phyloP scores from a whole-genome alignment of 192 early-diverging fungal species.

The Chytriomyces sp. region DNA sequence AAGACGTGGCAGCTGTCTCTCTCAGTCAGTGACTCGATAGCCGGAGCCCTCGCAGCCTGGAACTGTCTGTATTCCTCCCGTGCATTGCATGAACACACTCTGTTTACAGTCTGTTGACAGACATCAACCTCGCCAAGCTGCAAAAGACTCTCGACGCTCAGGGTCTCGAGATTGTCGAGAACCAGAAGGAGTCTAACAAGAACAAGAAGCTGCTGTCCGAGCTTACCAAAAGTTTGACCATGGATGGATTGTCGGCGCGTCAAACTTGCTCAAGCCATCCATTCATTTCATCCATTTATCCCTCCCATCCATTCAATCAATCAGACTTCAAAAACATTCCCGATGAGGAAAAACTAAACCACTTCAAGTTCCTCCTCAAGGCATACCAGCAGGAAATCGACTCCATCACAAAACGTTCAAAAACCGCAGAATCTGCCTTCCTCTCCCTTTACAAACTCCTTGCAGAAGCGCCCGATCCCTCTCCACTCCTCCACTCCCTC shows the following conservation, averaged over 20 bases:
- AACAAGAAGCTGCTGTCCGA: constrained; percentile 84
- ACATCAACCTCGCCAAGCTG: constrained; percentile 67
- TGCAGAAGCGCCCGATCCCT: constrained; percentile 82
- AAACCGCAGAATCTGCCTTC: constrained; percentile 80
- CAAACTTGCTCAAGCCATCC: neutral
- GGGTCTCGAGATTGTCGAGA: constrained; percentile 78
- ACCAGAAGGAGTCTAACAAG: constrained; percentile 77
- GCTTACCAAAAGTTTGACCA: constrained; percentile 72
- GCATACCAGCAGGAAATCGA: constrained; percentile 92
- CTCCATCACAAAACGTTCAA: constrained; percentile 78
- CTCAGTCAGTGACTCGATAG: too few relatives aligned
- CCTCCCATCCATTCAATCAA: neutral
- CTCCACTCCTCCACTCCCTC: constrained; percentile 67
- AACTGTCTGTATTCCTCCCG: too few relatives aligned
- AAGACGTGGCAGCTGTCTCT: too few relatives aligned
- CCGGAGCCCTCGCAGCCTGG: too few relatives aligned
- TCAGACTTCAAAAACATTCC: constrained; percentile 77
- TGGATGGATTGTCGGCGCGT: neutral
- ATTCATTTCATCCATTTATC: neutral
- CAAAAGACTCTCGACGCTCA: constrained; percentile 76
- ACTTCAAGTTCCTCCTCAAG: constrained; percentile 79
- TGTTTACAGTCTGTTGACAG: constrained; percentile 24
- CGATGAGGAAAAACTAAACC: constrained; percentile 75
- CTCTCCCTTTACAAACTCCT: constrained; percentile 78
- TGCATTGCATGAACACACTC: too few relatives aligned